A percentile compares a stretch with the other conserved stretches of the same genome.
phyloP scores from a whole-genome alignment of 179 eudicot genomes.

The Beta lomatogona region DNA sequence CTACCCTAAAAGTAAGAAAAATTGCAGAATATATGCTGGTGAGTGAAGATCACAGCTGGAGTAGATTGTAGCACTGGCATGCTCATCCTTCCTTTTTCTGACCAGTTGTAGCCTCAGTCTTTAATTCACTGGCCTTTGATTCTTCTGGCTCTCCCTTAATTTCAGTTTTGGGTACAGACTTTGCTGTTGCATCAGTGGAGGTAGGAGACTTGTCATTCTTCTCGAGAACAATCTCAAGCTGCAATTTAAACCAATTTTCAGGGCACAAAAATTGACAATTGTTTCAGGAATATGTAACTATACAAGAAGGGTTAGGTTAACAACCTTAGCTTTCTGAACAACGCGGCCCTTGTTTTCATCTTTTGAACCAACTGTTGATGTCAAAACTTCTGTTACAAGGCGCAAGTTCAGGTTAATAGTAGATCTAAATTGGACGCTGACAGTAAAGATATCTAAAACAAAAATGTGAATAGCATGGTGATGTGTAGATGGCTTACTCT shows the following conservation, averaged over 20 bases:
- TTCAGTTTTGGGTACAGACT: conserved; percentile 3
- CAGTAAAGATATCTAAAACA: background rate
- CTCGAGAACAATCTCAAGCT: conserved; percentile 54
- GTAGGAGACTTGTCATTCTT: conserved; percentile 30
- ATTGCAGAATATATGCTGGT: background rate
- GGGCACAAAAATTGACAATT: background rate
- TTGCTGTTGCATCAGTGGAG: background rate
- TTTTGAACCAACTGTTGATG: conserved; percentile 73
- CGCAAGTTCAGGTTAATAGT: background rate
- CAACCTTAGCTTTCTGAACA: conserved; percentile 82
- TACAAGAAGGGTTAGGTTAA: background rate
- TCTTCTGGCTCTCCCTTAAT: conserved; percentile 1
- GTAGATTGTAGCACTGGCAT: background rate
- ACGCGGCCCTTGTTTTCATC: conserved; percentile 71
- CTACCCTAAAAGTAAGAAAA: background rate
- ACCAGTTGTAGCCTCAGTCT: conserved; percentile 1
- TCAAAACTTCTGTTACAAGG: conserved; percentile 47
- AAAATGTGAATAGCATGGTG: background rate
- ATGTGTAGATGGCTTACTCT: conserved; percentile 50
- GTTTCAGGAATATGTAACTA: background rate
- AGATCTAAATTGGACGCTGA: background rate
- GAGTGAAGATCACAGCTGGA: background rate
- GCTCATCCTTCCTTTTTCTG: conserved; percentile 23
- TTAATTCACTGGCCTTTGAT: background rate
- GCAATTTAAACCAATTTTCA: conserved; percentile 1